Base-by-base conservation (phyloP, 306 rosid species). In the Castanea mollissima region DNA sequence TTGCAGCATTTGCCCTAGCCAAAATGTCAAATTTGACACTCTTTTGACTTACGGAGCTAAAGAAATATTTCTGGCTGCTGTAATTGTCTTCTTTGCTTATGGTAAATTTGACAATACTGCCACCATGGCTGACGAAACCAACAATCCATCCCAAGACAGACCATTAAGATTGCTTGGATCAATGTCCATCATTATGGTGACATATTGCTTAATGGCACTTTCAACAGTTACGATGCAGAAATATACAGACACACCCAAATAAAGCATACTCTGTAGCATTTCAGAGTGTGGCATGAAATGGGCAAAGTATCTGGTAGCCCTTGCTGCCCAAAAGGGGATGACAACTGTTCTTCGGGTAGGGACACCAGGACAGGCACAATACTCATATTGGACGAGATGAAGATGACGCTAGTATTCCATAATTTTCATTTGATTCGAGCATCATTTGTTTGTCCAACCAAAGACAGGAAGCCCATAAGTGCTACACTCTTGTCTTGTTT, bases 291-390 rank as follows among this genome's bases (percentile, higher is more conserved):
- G 97, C 58, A 84, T 93, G 96, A 87, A 86, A 68, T 93, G 92
- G 92, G 97, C 90, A 11, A 88, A 90, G 77, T 91, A 88, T 73
- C 78, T 89, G 56, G 96, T 91, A 54, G 92, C 96, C 72, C 81
- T 93, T 70, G 89, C 91, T 54, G 94, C 97, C n/a, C 55, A 91
- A 11, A 91, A 87, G 80, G 97, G 94, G 3, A 93, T 93, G 94
- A 88, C 96, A 29, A 89, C 92, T 59, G 92, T 93, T 32, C 92
- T 91, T 76, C 75, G 88, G 9, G 92, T 85, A 0, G 94, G 89
- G 12, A 73, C 91, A 8, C 69, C 88, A 6, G 87, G 88, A 57
- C 92, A 88, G 55, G 93, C 80, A 2, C 88, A 91, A 32, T 93
- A 89, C 91, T 77, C 98, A 93, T 72, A 90, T 91, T n/a, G 94